A percentile compares a stretch with the other conserved stretches of the same genome.
Evolutionary conservation across 495 filamentous ascomycete species (phyloP).

Genomic region (Trichoderma orchidacearum): DNA sequence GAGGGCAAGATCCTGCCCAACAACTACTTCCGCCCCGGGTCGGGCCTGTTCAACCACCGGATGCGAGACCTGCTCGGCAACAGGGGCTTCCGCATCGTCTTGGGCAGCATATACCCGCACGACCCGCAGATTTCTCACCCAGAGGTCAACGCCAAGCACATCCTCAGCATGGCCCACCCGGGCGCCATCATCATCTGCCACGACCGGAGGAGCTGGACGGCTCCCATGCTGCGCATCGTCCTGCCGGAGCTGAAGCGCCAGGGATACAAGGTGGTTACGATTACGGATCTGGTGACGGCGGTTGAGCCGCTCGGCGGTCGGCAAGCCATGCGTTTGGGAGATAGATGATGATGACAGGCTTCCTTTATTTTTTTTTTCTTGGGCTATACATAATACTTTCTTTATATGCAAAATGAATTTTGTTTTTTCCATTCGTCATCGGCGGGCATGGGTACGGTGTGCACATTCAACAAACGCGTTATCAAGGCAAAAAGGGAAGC

Average conservation of each 20-base stretch:
- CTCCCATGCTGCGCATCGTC: constrained; percentile 57
- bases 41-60: constrained; percentile 58
- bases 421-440: not conserved
- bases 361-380: too few relatives aligned
- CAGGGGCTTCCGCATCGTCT: constrained; percentile 51
- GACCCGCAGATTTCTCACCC: constrained; percentile 61
- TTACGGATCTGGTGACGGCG: constrained; percentile 45
- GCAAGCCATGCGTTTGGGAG: not conserved
- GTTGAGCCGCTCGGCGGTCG: not conserved
- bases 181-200: constrained; percentile 74
- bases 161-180: constrained; percentile 61
- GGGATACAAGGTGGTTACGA: constrained; percentile 54
- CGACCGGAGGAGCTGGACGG: constrained; percentile 67
- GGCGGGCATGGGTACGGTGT: too few relatives aligned
- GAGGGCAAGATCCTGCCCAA: constrained; percentile 23
- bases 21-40: constrained; percentile 66
- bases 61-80: constrained; percentile 43
- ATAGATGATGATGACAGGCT: too few relatives aligned
- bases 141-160: constrained; percentile 61
- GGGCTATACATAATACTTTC: not conserved
- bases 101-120: constrained; percentile 78
- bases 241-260: constrained; percentile 52
- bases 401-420: not conserved
- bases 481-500: not conserved
- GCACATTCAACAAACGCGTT: too few relatives aligned